Base-by-base conservation (phyloP, 768 basidiomycete genomes). In the Tubosaeta brunneosetosa region DNA sequence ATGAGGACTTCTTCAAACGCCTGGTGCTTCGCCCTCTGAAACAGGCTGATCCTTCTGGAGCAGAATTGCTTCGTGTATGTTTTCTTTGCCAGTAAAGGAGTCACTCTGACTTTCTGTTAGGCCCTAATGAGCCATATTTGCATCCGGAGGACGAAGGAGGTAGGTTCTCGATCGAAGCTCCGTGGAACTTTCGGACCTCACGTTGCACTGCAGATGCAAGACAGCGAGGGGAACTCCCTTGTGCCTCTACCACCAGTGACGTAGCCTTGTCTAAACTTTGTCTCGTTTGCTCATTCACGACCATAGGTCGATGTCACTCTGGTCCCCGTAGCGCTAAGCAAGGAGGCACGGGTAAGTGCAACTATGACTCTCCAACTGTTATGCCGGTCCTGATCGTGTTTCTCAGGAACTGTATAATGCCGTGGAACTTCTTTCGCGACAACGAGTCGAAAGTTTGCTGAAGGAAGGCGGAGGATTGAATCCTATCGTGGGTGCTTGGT, bases 131-230 rank as follows among this genome's bases (percentile, higher is more conserved):
- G 74, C 50, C 84, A 87, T 9, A 74, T 82, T 31, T 91, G 90
- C 59, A 82, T 91, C 43, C 84, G 90, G 25, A 79, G 91, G 40
- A 92, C 90, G 14, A 92, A 92, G 67, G 90, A 92, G 72, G 86
- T 81, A 32, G 41, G 60, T 42, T 40, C 38, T 60, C 37, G 17
- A n/a, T 45, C 5, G 7, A 43, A 1, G n/a, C 6, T 5, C 45
- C 42, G n/a, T 13, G 12, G 2, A 7, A 27, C 41, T 27, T 31
- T 48, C 12, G 31, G 27, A 25, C 19, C 52, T 74, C 6, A 74
- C 59, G 0, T 59, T 41, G 26, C 27, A 34, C 36, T 16, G 1
- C 59, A 93, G 83, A 94, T 95, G 87, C 86, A 89, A 77, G 90
- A 94, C 63, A 76, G 73, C 7, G 67, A 81, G 16, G 94, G 94